phyloP scores from a whole-genome alignment of 768 basidiomycete species.

The Leccinum disarticulatum region DNA sequence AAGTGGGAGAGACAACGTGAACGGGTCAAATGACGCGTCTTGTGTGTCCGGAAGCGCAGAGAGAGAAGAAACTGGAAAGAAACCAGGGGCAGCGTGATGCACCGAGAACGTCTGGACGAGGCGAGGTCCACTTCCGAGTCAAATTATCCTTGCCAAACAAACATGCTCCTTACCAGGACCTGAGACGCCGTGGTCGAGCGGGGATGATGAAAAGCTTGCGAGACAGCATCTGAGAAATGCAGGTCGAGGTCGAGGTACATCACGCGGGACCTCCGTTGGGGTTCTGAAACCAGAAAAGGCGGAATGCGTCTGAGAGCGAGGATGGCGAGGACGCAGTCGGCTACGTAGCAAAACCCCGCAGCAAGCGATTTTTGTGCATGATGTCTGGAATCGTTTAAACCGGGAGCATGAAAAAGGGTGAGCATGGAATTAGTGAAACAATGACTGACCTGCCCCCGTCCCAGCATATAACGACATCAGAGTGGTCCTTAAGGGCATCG shows the following conservation, averaged over 20 bases:
- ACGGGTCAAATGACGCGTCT: conserved; percentile 46
- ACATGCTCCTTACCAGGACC: conserved; percentile 42
- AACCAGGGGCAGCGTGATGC: conserved; percentile 80
- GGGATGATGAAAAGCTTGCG: conserved; percentile 63
- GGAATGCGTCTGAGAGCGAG: conserved; percentile 57
- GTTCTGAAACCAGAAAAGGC: conserved; percentile 14
- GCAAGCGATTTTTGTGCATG: conserved; percentile 79
- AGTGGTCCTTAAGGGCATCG: conserved; percentile 48
- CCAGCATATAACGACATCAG: conserved; percentile 78
- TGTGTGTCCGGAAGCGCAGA: conserved; percentile 44
- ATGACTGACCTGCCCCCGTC: conserved; percentile 77
- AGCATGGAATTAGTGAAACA: neutral
- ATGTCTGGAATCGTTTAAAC: conserved; percentile 48
- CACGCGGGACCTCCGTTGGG: conserved; percentile 51
- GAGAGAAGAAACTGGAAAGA: conserved; percentile 70
- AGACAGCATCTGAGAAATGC: conserved; percentile 89
- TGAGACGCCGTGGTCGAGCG: conserved; percentile 38
- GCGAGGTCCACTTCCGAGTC: neutral
- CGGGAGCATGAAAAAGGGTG: neutral
- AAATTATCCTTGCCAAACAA: neutral
- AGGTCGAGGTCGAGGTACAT: conserved; percentile 94
- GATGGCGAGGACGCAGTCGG: conserved; percentile 83
- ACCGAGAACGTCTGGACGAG: conserved; percentile 68
- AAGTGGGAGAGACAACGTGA: conserved; percentile 81
- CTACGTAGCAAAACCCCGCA: conserved; percentile 93